A percentile compares a stretch with the other conserved stretches of the same genome.
These are phyloP conservation scores for Exserohilum rostratum DNA, from an alignment of 2,329 filamentous ascomycete species.

Conservation along the genomic window DNA sequence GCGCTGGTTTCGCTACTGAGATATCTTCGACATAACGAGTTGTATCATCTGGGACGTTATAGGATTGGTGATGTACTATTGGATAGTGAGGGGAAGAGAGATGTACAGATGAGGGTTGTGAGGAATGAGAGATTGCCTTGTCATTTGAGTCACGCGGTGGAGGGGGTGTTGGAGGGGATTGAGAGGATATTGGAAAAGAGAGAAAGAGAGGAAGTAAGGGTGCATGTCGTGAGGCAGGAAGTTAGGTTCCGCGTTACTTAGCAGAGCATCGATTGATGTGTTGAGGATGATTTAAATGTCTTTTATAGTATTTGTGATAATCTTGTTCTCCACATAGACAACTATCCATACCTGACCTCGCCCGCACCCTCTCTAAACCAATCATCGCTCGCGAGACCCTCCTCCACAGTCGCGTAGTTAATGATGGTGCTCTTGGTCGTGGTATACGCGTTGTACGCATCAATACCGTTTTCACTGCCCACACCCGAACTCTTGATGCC, in stretches of 20 bases:
- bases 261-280: neutral
- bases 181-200: neutral
- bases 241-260: neutral
- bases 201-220: neutral
- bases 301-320: neutral
- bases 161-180: neutral
- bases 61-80: neutral
- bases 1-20: neutral
- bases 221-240: neutral
- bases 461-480: slow-evolving; percentile 74
- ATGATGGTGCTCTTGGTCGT: slow-evolving; percentile 70
- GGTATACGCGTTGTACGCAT: slow-evolving; percentile 54
- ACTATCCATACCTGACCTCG: slow-evolving; percentile 64
- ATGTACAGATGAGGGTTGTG: slow-evolving; percentile 1
- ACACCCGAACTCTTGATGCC: slow-evolving; percentile 67
- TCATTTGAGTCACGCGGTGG: neutral
- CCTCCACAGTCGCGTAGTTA: slow-evolving; percentile 67
- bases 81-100: neutral
- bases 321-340: neutral
- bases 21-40: neutral
- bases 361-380: slow-evolving; percentile 69
- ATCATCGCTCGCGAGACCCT: slow-evolving; percentile 61
- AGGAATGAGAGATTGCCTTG: neutral
- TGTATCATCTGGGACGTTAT: neutral
- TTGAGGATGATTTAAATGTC: neutral